These are phyloP conservation scores for Cryptococcus amylolentus DNA, from an alignment of 1,284 basidiomycete species.

Conservation along the genomic window DNA sequence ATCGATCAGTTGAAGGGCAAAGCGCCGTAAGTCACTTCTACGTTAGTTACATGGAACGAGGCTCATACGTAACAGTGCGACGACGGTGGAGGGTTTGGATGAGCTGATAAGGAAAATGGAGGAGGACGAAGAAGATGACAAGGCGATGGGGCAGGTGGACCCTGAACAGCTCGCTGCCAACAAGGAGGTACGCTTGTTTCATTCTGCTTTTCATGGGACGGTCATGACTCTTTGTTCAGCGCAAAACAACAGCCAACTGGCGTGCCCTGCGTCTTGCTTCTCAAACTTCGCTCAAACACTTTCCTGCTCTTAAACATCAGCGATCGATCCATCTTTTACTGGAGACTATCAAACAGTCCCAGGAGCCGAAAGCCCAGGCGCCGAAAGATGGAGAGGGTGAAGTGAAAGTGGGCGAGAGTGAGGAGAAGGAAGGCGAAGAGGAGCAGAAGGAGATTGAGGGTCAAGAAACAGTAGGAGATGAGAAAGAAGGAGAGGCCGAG, in stretches of 20 bases:
- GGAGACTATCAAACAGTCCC: constrained; percentile 16
- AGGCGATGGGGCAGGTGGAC: constrained; percentile 34
- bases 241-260: constrained; percentile 35
- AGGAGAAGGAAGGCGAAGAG: constrained; percentile 1
- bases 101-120: constrained; percentile 30
- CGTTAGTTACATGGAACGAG: not conserved
- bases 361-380: constrained; percentile 4
- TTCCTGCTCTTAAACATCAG: constrained; percentile 17
- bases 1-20: constrained; percentile 35
- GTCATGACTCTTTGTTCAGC: constrained; percentile 9
- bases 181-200: constrained; percentile 23
- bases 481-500: not conserved
- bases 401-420: constrained; percentile 3
- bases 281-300: constrained; percentile 27
- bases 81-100: constrained; percentile 22
- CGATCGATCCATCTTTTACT: constrained; percentile 31
- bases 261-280: constrained; percentile 35
- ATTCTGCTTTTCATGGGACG: not conserved
- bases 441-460: not conserved
- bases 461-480: not conserved
- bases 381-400: constrained; percentile 7
- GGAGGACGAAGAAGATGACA: constrained; percentile 39
- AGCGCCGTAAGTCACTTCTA: constrained; percentile 19
- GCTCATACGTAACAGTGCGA: constrained; percentile 13
- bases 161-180: constrained; percentile 17